Conservation (phyloP, 2,329 filamentous ascomycete genomes). For the Beauveria caledonica region DNA sequence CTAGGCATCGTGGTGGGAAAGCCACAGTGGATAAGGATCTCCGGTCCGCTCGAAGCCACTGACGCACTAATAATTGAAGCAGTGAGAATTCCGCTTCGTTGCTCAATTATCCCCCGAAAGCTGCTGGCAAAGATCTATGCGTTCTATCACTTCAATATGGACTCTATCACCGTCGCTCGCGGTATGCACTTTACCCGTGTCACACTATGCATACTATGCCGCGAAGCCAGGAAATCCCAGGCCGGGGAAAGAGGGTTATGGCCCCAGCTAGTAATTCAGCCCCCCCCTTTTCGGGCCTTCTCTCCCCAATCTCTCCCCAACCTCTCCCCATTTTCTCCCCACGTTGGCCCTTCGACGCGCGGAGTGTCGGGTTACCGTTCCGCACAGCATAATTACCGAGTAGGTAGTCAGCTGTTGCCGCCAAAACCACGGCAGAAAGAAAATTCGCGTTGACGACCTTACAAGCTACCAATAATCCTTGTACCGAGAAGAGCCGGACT, state of each 20-base stretch:
- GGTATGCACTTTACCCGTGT: not conserved
- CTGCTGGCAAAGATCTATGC: not conserved
- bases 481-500: not conserved
- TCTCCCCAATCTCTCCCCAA: conserved; percentile 5
- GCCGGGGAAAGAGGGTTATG: not conserved
- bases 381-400: not conserved
- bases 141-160: not conserved
- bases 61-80: not conserved
- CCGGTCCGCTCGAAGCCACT: not conserved
- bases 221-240: not conserved
- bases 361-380: conserved; percentile 5
- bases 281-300: conserved; percentile 7
- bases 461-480: not conserved
- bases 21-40: conserved; percentile 9
- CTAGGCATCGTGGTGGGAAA: not conserved
- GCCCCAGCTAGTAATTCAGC: not conserved
- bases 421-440: not conserved
- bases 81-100: not conserved
- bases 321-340: not conserved
- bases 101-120: not conserved
- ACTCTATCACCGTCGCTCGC: not conserved
- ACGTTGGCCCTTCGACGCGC: not conserved
- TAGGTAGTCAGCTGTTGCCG: not conserved
- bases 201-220: not conserved
- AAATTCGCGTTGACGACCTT: not conserved